These are phyloP conservation scores for Penicillium sp. DNA, from an alignment of 2,329 filamentous ascomycete genomes.

Conservation along the genomic window DNA sequence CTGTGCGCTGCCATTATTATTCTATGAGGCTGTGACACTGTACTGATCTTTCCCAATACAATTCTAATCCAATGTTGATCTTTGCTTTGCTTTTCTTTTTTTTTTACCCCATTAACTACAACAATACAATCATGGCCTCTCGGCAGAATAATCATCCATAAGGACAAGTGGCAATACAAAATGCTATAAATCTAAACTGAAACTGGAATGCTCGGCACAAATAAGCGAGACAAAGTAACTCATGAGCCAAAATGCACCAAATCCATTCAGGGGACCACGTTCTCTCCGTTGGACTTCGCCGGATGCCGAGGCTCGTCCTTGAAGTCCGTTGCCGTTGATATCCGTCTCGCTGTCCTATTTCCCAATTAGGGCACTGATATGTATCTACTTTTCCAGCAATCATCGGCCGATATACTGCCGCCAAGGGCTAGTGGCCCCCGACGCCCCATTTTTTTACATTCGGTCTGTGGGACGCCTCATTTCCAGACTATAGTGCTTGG, in stretches of 20 bases:
- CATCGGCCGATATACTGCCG: not conserved
- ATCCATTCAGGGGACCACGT: not conserved
- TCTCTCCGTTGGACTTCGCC: not conserved
- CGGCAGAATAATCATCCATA: not conserved
- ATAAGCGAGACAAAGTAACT: conserved; percentile 1
- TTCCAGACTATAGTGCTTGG: conserved; percentile 25
- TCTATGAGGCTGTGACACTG: not conserved
- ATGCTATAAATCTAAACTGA: not conserved
- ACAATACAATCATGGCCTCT: not conserved
- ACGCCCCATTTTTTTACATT: conserved; percentile 16
- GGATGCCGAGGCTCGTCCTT: not conserved
- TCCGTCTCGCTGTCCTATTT: not conserved
- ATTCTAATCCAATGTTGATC: not conserved
- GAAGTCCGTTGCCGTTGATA: not conserved
- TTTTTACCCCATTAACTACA: not conserved
- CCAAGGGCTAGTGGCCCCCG: not conserved
- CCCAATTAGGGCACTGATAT: not conserved
- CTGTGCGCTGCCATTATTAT: conserved; percentile 1
- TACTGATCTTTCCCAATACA: not conserved
- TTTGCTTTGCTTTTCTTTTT: not conserved
- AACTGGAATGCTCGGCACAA: conserved; percentile 3
- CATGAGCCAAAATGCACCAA: not conserved
- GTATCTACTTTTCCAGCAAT: not conserved
- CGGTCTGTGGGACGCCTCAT: conserved; percentile 16
- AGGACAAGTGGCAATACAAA: not conserved